Evolutionary conservation across 257 asterid genomes (phyloP), one percentile per base, ranked within the genome.

Genomic region (Jaltomata sinuosa): DNA sequence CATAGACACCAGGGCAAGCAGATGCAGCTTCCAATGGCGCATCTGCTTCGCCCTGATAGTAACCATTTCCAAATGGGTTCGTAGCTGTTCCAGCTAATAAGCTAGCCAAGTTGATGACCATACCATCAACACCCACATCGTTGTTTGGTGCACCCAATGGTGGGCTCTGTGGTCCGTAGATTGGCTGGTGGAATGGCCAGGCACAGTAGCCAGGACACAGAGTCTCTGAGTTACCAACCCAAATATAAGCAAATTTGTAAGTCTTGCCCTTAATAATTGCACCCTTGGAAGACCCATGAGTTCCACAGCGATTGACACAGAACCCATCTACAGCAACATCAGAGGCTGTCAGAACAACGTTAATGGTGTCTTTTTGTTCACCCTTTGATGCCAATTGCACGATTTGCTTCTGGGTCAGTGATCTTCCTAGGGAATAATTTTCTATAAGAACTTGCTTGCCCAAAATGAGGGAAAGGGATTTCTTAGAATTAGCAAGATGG

Each of bases 131-230:
- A 54, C 96, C 93, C 64, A 92, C 83, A 25, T 92, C 90, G 82
- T 88, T 88, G 79, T 91, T 92, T 11, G 96, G 96, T 21, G 93
- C 87, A 29, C 83, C 83, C 82, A 92, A 38, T 0, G 96, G 91
- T 40, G 88, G 86, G 72, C 59, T 85, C 68, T 92, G 94, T 3
- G 96, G 96, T 15, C 94, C 96, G 72, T 91, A 92, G 6, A 80
- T 84, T 59, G 95, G 94, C 85, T 91, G 92, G 55, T 92, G 92
- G 80, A 92, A 91, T 3, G 96, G 96, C 96, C 96, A 91, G 0
- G 94, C 92, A 72, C 94, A 92, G 80, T 86, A 87, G 0, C 94
- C 96, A 0, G 94, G 92, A 82, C 96, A 92, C 62, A 86, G 90
- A 6, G 85, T 86, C 85, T 86, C 92, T 0, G 96, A 92, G 83